phyloP scores from a whole-genome alignment of 1,139 yeast species.

The Candida glucosophila region DNA sequence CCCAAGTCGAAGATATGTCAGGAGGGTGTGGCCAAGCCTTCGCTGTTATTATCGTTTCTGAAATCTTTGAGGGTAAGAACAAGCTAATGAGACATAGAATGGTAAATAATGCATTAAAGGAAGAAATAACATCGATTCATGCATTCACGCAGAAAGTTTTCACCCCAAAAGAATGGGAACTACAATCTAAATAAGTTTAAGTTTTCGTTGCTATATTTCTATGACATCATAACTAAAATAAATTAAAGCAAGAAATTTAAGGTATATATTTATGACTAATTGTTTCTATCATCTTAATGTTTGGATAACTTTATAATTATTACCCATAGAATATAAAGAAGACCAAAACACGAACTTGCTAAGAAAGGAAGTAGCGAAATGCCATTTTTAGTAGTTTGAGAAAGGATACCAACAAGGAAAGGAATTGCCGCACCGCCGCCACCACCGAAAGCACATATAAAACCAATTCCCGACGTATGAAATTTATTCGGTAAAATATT shows the following conservation, averaged over 20 bases:
- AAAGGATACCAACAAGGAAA: conserved; percentile 47
- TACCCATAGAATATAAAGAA: conserved; percentile 22
- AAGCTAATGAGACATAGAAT: conserved; percentile 78
- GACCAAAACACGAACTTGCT: conserved; percentile 16
- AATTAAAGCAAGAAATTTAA: not conserved
- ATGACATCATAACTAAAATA: not conserved
- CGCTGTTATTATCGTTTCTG: conserved; percentile 76
- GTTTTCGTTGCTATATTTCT: conserved; percentile 1
- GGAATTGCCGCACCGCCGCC: conserved; percentile 67
- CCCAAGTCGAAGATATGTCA: conserved; percentile 62
- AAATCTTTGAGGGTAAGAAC: conserved; percentile 67
- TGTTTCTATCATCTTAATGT: not conserved
- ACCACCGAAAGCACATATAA: conserved; percentile 73
- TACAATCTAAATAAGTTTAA: conserved; percentile 11
- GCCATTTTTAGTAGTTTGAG: conserved; percentile 27
- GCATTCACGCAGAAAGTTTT: conserved; percentile 91
- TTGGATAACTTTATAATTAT: conserved; percentile 9
- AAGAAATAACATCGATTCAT: conserved; percentile 78
- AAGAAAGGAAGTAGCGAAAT: conserved; percentile 26
- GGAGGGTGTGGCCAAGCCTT: conserved; percentile 89
- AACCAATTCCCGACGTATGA: conserved; percentile 66
- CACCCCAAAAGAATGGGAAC: conserved; percentile 65
- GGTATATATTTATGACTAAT: not conserved
- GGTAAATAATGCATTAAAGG: conserved; percentile 71
- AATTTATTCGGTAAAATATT: conserved; percentile 51